Evolutionary conservation across 2,329 filamentous ascomycete genomes (phyloP).

Genomic region (Didymella arachidicola): DNA sequence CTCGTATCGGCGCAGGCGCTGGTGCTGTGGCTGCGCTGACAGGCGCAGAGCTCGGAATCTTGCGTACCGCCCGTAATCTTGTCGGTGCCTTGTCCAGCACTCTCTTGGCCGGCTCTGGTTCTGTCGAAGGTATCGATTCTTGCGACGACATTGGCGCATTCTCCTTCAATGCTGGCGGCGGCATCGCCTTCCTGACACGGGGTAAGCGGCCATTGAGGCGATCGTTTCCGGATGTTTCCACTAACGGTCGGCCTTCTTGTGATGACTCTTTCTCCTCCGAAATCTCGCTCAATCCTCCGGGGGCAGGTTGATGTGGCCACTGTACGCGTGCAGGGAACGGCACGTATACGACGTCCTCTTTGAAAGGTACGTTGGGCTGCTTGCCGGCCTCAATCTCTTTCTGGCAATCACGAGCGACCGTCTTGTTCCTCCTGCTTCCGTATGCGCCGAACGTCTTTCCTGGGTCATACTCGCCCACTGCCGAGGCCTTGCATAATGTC

Average conservation of each 20-base stretch:
- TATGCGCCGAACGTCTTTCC: conserved; percentile 58
- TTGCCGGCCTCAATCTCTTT: conserved; percentile 58
- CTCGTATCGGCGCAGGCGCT: conserved; percentile 39
- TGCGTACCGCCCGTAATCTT: conserved; percentile 46
- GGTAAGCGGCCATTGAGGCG: conserved; percentile 39
- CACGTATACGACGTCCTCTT: conserved; percentile 57
- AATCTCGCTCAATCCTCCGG: conserved; percentile 50
- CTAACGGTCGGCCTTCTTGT: conserved; percentile 50
- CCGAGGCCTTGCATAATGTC: conserved; percentile 58
- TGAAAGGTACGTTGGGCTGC: conserved; percentile 59
- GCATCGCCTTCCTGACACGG: conserved; percentile 34
- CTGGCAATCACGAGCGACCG: conserved; percentile 59
- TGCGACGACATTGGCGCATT: conserved; percentile 43
- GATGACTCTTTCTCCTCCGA: conserved; percentile 52
- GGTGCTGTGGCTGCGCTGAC: conserved; percentile 43
- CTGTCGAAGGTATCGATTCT: conserved; percentile 29
- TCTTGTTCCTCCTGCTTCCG: conserved; percentile 57
- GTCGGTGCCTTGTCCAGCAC: conserved; percentile 48
- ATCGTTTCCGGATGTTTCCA: conserved; percentile 58
- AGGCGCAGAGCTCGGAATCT: conserved; percentile 46
- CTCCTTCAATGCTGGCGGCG: conserved; percentile 46
- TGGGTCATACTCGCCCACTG: conserved; percentile 58
- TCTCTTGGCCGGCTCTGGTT: conserved; percentile 37
- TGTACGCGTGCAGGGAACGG: conserved; percentile 53
- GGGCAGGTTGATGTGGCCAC: conserved; percentile 44